phyloP scores from a whole-genome alignment of 23 red algal species.

The Rhodosorus marinus region DNA sequence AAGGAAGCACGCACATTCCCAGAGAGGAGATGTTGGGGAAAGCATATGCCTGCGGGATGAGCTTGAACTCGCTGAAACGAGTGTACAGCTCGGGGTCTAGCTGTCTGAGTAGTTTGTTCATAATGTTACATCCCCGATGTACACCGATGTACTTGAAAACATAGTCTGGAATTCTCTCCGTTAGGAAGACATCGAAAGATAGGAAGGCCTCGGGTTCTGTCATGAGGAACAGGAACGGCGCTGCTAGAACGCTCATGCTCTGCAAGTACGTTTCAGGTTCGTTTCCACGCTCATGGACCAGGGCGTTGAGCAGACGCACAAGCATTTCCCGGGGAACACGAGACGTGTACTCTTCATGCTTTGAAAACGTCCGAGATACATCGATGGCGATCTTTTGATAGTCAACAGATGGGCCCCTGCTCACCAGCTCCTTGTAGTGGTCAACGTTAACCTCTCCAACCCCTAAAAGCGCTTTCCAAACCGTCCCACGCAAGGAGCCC shows the following conservation, averaged over 20 bases:
- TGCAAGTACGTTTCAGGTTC: slow-evolving; percentile 32
- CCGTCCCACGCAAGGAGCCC: slow-evolving; percentile 39
- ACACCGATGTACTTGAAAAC: slow-evolving; percentile 53
- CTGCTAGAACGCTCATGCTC: slow-evolving; percentile 56
- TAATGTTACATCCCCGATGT: slow-evolving; percentile 25
- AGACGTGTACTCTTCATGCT: slow-evolving; percentile 50
- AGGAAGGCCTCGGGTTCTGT: slow-evolving; percentile 80
- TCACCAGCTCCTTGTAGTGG: slow-evolving; percentile 39
- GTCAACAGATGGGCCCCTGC: slow-evolving; percentile 49
- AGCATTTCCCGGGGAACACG: slow-evolving; percentile 55
- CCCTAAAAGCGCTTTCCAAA: slow-evolving; percentile 64
- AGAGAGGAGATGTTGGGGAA: slow-evolving; percentile 70
- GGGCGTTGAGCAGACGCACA: slow-evolving; percentile 64
- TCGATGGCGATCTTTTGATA: slow-evolving; percentile 55
- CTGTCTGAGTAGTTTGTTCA: slow-evolving; percentile 24
- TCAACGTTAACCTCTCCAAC: slow-evolving; percentile 19
- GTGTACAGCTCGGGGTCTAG: slow-evolving; percentile 23
- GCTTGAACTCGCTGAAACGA: slow-evolving; percentile 14
- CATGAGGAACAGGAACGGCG: slow-evolving; percentile 84
- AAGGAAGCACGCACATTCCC: slow-evolving; percentile 49
- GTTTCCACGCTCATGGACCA: slow-evolving; percentile 37
- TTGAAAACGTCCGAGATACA: slow-evolving; percentile 62
- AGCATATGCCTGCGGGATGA: slow-evolving; percentile 58
- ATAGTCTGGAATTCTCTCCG: slow-evolving; percentile 46
- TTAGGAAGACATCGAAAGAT: slow-evolving; percentile 55